A percentile compares a stretch with the other conserved stretches of the same genome.
These are phyloP conservation scores for Aspergillus sp. DNA, from an alignment of 2,329 filamentous ascomycete species.

Conservation along the genomic window DNA sequence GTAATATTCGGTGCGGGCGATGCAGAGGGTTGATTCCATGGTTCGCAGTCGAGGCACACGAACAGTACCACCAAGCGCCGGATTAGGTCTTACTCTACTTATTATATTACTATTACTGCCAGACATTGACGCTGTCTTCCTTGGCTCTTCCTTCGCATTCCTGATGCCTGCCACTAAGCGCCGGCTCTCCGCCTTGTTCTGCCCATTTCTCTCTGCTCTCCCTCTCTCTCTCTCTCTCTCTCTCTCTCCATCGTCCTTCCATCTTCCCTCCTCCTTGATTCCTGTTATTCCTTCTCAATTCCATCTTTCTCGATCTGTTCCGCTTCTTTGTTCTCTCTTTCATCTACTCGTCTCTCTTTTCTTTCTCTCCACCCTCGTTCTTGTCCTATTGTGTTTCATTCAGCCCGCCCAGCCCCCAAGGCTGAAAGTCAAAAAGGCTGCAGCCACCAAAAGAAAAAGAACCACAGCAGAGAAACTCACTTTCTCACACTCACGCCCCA, in stretches of 20 bases:
- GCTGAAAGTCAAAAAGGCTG: too few species aligned
- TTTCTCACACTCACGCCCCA: too few species aligned
- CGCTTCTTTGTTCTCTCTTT: too few species aligned
- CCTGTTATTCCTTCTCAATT: too few species aligned
- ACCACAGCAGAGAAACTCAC: too few species aligned
- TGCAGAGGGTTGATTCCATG: constrained; percentile 42
- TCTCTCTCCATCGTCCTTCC: neutral
- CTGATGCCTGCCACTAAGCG: neutral
- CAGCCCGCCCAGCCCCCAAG: too few species aligned
- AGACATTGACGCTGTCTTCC: neutral
- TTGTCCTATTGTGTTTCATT: too few species aligned
- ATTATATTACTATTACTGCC: too few species aligned
- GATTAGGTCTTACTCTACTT: neutral
- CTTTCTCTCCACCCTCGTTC: too few species aligned
- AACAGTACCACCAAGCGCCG: constrained; percentile 36
- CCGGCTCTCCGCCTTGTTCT: neutral
- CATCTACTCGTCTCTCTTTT: too few species aligned
- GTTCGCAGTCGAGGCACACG: constrained; percentile 45
- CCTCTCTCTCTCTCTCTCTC: neutral
- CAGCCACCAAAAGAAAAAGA: too few species aligned
- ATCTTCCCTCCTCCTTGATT: neutral
- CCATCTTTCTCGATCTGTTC: too few species aligned
- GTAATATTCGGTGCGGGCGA: constrained; percentile 30
- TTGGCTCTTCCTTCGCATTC: neutral
- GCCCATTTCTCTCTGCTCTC: neutral